phyloP scores from a whole-genome alignment of 805 yeast species.

The Grigorovia yakushimaensis region DNA sequence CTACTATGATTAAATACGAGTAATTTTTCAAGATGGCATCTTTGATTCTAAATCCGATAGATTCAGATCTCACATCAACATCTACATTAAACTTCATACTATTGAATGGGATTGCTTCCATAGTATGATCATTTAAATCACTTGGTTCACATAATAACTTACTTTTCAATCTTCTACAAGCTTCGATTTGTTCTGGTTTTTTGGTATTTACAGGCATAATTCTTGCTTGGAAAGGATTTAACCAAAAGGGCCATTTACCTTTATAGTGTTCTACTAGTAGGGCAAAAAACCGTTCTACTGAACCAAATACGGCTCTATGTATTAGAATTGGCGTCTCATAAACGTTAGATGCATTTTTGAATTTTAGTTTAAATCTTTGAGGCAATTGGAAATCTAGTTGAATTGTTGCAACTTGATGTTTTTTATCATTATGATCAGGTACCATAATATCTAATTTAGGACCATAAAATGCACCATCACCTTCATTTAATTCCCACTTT shows the following conservation, averaged over 20 bases:
- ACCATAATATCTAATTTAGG: constrained; percentile 88
- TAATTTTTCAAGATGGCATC: constrained; percentile 70
- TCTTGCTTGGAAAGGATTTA: constrained; percentile 83
- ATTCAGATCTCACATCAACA: constrained; percentile 61
- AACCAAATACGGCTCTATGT: constrained; percentile 92
- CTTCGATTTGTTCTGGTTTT: constrained; percentile 35
- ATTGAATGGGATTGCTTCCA: constrained; percentile 43
- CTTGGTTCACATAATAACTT: constrained; percentile 39
- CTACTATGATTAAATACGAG: constrained; percentile 73
- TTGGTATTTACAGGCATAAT: constrained; percentile 68
- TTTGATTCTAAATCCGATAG: constrained; percentile 71
- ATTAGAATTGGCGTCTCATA: constrained; percentile 79
- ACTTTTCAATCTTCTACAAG: constrained; percentile 41
- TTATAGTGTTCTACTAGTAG: constrained; percentile 78
- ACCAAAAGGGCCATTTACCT: constrained; percentile 98
- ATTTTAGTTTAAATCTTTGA: constrained; percentile 65
- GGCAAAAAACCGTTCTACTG: constrained; percentile 87
- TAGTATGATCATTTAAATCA: constrained; percentile 16
- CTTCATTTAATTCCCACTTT: constrained; percentile 65
- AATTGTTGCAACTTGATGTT: constrained; percentile 90
- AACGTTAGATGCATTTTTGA: constrained; percentile 43
- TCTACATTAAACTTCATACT: constrained; percentile 63
- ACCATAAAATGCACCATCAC: constrained; percentile 96
- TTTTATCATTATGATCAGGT: constrained; percentile 67
- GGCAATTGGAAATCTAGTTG: constrained; percentile 95